These are phyloP conservation scores for Diaporthe capsici DNA, from an alignment of 2,329 filamentous ascomycete species.

Conservation along the genomic window DNA sequence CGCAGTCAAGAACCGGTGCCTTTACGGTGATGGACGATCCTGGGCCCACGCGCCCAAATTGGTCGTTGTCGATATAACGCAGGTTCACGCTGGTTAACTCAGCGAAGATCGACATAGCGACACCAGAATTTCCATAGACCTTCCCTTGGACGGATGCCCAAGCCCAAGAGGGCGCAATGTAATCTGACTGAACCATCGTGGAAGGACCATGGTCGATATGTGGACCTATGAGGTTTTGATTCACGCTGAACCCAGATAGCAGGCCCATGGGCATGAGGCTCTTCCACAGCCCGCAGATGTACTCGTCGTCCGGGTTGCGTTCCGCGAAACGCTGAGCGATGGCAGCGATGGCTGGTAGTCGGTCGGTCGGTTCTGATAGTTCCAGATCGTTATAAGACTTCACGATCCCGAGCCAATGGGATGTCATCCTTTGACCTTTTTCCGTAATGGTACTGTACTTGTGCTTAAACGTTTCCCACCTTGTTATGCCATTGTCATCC, in stretches of 20 bases:
- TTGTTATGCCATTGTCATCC: not conserved
- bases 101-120: not conserved
- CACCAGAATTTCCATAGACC: not conserved
- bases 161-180: not conserved
- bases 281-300: not conserved
- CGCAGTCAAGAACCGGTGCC: not conserved
- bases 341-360: not conserved
- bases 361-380: not conserved
- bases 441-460: not conserved
- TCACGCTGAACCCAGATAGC: rapidly evolving
- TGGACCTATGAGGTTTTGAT: not conserved
- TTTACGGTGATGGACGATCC: not conserved
- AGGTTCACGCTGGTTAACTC: not conserved
- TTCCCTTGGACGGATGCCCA: not conserved
- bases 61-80: not conserved
- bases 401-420: not conserved
- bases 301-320: not conserved
- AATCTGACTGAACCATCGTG: not conserved
- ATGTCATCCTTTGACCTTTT: rapidly evolving
- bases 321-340: not conserved
- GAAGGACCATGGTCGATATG: not conserved
- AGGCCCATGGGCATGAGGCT: not conserved
- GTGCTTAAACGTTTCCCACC: not conserved
- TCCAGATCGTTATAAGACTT: not conserved
- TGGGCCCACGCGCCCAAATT: not conserved